These are phyloP conservation scores for Viola pubescens DNA, from an alignment of 441 rosid species.

Conservation along the genomic window DNA sequence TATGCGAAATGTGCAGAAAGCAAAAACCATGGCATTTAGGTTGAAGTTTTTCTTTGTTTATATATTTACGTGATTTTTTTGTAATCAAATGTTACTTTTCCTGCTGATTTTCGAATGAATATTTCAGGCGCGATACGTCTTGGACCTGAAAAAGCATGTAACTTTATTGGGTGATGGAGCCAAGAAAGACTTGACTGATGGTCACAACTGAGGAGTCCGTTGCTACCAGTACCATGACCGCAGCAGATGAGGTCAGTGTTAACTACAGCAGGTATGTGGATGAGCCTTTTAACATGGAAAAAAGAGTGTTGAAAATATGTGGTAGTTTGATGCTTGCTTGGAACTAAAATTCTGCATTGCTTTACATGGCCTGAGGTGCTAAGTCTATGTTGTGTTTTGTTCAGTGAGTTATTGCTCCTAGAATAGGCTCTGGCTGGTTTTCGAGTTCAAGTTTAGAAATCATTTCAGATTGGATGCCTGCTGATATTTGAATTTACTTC, in stretches of 20 bases:
- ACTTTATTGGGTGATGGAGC: constrained; percentile 71
- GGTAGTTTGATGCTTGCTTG: neutral
- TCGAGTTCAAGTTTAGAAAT: neutral
- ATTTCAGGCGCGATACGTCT: constrained; percentile 69
- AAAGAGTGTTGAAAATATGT: no score
- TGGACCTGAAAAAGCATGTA: constrained; percentile 86
- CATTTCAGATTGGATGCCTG: neutral
- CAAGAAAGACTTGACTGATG: constrained; percentile 54
- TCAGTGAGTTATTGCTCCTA: neutral
- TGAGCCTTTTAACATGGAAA: no score
- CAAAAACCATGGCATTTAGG: no score
- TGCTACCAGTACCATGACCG: constrained; percentile 49
- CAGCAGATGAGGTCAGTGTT: constrained; percentile 62
- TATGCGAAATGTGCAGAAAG: no score
- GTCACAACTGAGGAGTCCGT: constrained; percentile 45
- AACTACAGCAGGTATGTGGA: no score
- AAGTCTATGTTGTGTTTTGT: no score
- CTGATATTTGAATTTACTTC: neutral
- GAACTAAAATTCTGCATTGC: neutral
- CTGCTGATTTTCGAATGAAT: constrained; percentile 10
- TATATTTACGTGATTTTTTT: no score
- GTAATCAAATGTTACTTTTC: no score
- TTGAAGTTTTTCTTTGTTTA: no score
- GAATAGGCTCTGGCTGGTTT: no score
- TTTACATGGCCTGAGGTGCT: no score